Conservation (phyloP, 495 filamentous ascomycete species). For the Pseudomonodictys pantanalensis region DNA sequence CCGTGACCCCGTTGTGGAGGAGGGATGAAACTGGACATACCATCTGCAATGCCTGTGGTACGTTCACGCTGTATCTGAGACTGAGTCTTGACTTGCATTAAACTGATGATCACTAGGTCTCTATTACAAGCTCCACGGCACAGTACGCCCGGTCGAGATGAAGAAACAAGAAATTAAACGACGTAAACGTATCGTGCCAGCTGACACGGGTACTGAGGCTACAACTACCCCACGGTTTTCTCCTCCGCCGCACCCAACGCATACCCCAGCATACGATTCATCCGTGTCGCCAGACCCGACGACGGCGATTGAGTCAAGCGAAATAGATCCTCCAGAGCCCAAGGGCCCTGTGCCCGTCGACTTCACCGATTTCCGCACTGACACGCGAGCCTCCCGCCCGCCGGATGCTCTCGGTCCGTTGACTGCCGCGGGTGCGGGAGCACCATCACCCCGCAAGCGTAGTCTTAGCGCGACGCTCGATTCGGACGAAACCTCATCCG, state of each 20-base stretch:
- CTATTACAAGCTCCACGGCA: constrained; percentile 96
- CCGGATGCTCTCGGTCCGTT: no score
- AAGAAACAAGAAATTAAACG: constrained; percentile 97
- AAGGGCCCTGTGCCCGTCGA: constrained; percentile 37
- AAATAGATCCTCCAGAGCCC: constrained; percentile 11
- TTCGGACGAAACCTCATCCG: constrained; percentile 40
- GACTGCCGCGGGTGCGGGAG: constrained; percentile 12
- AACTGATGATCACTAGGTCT: constrained; percentile 59
- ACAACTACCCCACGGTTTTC: constrained; percentile 23
- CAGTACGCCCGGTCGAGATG: constrained; percentile 90
- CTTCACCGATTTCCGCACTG: constrained; percentile 38
- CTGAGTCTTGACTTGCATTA: not conserved
- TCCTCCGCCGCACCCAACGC: constrained; percentile 24
- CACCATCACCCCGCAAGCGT: constrained; percentile 60
- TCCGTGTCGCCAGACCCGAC: constrained; percentile 26
- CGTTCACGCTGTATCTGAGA: constrained; percentile 47
- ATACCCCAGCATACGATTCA: constrained; percentile 11
- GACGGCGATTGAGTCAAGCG: constrained; percentile 20
- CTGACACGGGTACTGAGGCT: constrained; percentile 45
- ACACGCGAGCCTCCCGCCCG: no score
- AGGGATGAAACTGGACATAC: constrained; percentile 93
- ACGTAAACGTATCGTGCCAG: constrained; percentile 91
- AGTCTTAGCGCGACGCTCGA: constrained; percentile 54
- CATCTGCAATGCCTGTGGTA: constrained; percentile 98
- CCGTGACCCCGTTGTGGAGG: constrained; percentile 93